A percentile compares a stretch with the other conserved stretches of the same genome.
phyloP scores from a whole-genome alignment of 176 grass and related monocot species.

The Areca catechu region DNA sequence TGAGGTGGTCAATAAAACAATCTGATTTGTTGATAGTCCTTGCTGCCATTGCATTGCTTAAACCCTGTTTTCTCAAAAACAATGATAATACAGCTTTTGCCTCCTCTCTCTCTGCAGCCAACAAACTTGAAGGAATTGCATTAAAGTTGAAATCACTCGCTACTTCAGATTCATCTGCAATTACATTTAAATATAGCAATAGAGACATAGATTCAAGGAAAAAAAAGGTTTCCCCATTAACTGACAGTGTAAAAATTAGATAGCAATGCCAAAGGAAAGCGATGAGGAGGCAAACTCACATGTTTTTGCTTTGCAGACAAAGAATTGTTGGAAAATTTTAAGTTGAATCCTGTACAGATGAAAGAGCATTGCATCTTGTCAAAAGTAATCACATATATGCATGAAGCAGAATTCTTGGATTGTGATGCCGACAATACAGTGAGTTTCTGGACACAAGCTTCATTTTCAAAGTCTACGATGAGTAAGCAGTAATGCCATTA shows the following conservation, averaged over 20 bases:
- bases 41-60: constrained; percentile 61
- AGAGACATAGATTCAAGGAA: too few relatives aligned
- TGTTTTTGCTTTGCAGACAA: constrained; percentile 42
- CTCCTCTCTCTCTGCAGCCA: constrained; percentile 81
- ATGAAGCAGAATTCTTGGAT: too few relatives aligned
- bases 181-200: too few relatives aligned
- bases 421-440: too few relatives aligned
- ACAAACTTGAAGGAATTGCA: constrained; percentile 44
- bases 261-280: constrained; percentile 6
- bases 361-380: not conserved
- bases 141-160: constrained; percentile 24
- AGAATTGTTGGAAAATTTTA: constrained; percentile 27
- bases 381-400: too few relatives aligned
- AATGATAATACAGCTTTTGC: constrained; percentile 86
- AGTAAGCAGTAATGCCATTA: too few relatives aligned
- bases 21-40: constrained; percentile 76
- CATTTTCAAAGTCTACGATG: too few relatives aligned
- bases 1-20: constrained; percentile 69
- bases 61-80: constrained; percentile 72
- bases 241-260: constrained; percentile 14
- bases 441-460: too few relatives aligned
- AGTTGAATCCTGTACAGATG: constrained; percentile 31
- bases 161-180: not conserved
- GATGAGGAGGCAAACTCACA: constrained; percentile 32
- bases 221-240: too few relatives aligned